These are phyloP conservation scores for Colletotrichum coccodes DNA, from an alignment of 2,329 filamentous ascomycete genomes.

Conservation along the genomic window DNA sequence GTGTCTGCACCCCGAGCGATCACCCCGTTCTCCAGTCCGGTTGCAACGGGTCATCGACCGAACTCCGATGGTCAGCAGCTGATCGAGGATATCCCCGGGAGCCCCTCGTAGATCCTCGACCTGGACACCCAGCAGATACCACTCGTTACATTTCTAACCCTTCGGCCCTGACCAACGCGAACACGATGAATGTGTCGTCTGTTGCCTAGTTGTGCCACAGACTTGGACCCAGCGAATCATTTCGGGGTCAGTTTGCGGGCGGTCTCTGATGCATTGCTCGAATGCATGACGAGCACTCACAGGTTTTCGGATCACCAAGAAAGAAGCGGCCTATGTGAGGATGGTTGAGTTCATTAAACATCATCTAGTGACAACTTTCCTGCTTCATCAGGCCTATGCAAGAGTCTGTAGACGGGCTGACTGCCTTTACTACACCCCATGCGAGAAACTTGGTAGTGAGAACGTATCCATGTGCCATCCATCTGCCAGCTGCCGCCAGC, in stretches of 20 bases:
- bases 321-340: not conserved
- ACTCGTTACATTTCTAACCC: not conserved
- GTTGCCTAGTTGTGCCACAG: not conserved
- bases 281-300: not conserved
- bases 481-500: not conserved
- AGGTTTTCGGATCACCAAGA: not conserved
- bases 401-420: not conserved
- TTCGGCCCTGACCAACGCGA: not conserved
- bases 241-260: too few relatives aligned
- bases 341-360: constrained; percentile 21
- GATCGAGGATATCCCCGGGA: constrained; percentile 11
- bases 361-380: constrained; percentile 29
- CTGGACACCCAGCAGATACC: constrained; percentile 5
- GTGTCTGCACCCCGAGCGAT: not conserved
- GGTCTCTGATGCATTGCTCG: not conserved
- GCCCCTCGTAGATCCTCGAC: not conserved
- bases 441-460: constrained; percentile 19
- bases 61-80: not conserved
- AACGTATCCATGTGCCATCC: constrained; percentile 2
- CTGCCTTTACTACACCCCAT: not conserved
- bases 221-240: too few relatives aligned
- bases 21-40: constrained; percentile 8
- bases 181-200: not conserved
- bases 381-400: constrained; percentile 8
- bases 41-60: constrained; percentile 1